These are phyloP conservation scores for Croton setiger DNA, from an alignment of 441 rosid species.

Conservation along the genomic window DNA sequence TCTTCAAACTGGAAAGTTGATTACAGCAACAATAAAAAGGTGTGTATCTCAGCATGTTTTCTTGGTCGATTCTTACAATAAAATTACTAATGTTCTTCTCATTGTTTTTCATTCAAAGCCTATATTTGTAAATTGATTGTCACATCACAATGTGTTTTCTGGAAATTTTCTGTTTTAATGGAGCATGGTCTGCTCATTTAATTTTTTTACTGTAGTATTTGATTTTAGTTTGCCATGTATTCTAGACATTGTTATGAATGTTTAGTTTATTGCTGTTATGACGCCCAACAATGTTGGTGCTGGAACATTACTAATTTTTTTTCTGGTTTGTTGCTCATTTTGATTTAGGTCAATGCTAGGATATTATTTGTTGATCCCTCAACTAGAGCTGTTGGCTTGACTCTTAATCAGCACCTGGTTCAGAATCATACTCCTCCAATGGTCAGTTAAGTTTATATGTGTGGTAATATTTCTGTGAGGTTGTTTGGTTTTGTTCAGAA, in stretches of 20 bases:
- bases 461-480: not conserved
- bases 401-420: slow-evolving; percentile 82
- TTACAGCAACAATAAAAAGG: slow-evolving; percentile 75
- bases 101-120: not conserved
- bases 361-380: slow-evolving; percentile 90
- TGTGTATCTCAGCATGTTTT: slow-evolving; percentile 22
- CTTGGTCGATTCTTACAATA: not conserved
- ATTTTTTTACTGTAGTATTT: slow-evolving; percentile 2
- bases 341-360: slow-evolving; percentile 82
- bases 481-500: not conserved
- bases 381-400: slow-evolving; percentile 95
- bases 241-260: not conserved
- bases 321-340: slow-evolving; percentile 14
- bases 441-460: slow-evolving; percentile 42
- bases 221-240: not conserved
- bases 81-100: not conserved
- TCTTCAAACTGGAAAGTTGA: slow-evolving; percentile 78
- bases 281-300: not conserved
- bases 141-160: not conserved
- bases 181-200: not conserved
- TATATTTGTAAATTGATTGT: not conserved
- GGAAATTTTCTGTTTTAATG: not conserved
- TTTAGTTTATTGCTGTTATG: not conserved
- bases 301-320: not conserved
- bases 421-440: slow-evolving; percentile 69